Percentiles rank a stretch among this genome's conserved stretches.
phyloP scores from a whole-genome alignment of 768 basidiomycete species.

The Inosperma sp. region DNA sequence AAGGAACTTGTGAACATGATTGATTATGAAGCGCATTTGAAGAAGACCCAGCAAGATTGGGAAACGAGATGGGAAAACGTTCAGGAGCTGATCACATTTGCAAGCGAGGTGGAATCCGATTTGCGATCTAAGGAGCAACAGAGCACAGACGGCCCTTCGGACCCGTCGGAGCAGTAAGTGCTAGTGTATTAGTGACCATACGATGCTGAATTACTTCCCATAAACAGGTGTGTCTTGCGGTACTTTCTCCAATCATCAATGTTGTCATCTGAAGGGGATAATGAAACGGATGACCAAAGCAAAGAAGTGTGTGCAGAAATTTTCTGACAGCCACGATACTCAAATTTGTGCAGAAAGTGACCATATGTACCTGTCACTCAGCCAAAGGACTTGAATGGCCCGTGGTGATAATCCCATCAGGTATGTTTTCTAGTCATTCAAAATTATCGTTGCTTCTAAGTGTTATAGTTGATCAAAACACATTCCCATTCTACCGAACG shows the following conservation, averaged over 20 bases:
- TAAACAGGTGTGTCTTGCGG: constrained; percentile 47
- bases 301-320: constrained; percentile 35
- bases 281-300: constrained; percentile 46
- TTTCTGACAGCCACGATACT: neutral
- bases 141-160: too few species aligned
- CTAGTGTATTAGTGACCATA: neutral
- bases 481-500: constrained; percentile 69
- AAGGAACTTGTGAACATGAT: constrained; percentile 50
- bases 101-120: constrained; percentile 48
- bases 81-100: constrained; percentile 77
- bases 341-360: constrained; percentile 56
- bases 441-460: constrained; percentile 1
- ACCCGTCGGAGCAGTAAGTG: constrained; percentile 10
- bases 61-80: constrained; percentile 83
- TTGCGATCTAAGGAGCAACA: constrained; percentile 12
- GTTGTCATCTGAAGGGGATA: constrained; percentile 76
- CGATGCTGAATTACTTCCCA: neutral
- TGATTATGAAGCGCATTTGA: constrained; percentile 64
- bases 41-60: constrained; percentile 67
- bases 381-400: constrained; percentile 94
- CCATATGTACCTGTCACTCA: constrained; percentile 81
- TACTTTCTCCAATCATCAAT: constrained; percentile 75
- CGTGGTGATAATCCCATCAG: constrained; percentile 74
- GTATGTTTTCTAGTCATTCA: constrained; percentile 28
- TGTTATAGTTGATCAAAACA: constrained; percentile 59